Evolutionary conservation across 2,329 filamentous ascomycete species (phyloP).

Genomic region (Alternaria brassicae): DNA sequence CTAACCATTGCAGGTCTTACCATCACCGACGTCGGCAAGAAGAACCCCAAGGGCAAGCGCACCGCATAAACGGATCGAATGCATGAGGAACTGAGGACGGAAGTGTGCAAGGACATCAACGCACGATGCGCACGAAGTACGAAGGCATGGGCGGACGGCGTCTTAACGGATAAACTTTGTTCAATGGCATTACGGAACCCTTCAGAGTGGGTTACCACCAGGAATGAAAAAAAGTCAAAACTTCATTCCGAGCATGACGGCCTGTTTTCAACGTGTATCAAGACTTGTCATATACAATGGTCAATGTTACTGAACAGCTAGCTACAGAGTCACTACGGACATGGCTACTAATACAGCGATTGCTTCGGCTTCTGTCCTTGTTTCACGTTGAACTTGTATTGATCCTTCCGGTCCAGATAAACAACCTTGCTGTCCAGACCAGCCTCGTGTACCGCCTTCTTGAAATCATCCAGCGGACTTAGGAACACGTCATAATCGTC

Average conservation of each 20-base stretch:
- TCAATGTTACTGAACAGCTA: slow-evolving; percentile 7
- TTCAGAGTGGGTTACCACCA: slow-evolving; percentile 28
- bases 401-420: slow-evolving; percentile 66
- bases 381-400: slow-evolving; percentile 62
- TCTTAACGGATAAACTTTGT: slow-evolving; percentile 43
- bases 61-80: slow-evolving; percentile 34
- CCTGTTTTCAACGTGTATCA: slow-evolving; percentile 1
- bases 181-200: slow-evolving; percentile 43
- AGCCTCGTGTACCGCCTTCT: slow-evolving; percentile 61
- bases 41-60: slow-evolving; percentile 66
- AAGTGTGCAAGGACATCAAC: slow-evolving; percentile 17
- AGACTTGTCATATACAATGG: slow-evolving; percentile 1
- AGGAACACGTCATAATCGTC: slow-evolving; percentile 65
- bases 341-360: slow-evolving; percentile 13
- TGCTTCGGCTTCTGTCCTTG: slow-evolving; percentile 18
- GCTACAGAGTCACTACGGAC: background rate
- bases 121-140: slow-evolving; percentile 24
- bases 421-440: slow-evolving; percentile 63
- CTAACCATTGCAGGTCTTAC: slow-evolving; percentile 57
- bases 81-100: slow-evolving; percentile 14
- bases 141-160: slow-evolving; percentile 40
- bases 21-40: slow-evolving; percentile 67
- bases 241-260: slow-evolving; percentile 26
- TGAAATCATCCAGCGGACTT: slow-evolving; percentile 67
- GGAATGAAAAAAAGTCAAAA: slow-evolving; percentile 45